Evolutionary conservation across 805 yeast genomes (phyloP), one percentile per base, ranked within the genome.

Genomic region (Yamadazyma takamatsuzukensis): DNA sequence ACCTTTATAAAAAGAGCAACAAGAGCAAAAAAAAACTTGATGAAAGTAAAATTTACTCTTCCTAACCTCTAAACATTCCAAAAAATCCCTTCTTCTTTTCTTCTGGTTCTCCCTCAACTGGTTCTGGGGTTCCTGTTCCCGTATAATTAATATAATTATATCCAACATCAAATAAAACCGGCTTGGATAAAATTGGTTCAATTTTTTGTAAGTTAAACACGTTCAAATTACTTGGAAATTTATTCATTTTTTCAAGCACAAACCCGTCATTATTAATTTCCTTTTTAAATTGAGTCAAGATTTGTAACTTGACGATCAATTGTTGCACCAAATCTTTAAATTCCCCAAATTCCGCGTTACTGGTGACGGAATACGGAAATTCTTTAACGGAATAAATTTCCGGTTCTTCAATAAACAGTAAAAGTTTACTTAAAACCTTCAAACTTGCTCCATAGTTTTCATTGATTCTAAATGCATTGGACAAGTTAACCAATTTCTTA

Each of bases 101-200:
- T 15, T 53, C 56, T 4, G 48, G 53, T 5, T 47, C 53, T 4
- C 44, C 40, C 17, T 41, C 56, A 8, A 16, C 15, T 5, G 30
- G 32, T 21, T 31, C 34, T 9, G 45, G 41, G 4, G 47, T 21
- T 8, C 48, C 14, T 22, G 40, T 33, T 8, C 43, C 29, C 3
- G 43, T 24, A 48, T 78, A 80, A 21, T 70, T 67, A 33, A 89
- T 72, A 51, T 84, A 88, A 54, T 88, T 89, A 66, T 70, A 89
- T 0, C 95, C 97, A 43, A 86, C 68, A 54, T 90, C 98, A 49
- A 87, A 93, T 49, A 89, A 72, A 7, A 88, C 95, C 0, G 98
- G 96, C 59, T 93, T 90, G 36, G 81, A 75, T 33, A 78, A 71
- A 2, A 84, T 76, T 1, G 94, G 83, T 41, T 61, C 64, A 25